Percentiles rank a stretch among this genome's conserved stretches.
phyloP scores from a whole-genome alignment of 1,284 basidiomycete species.

The Austroboletus novae-zelandiae region DNA sequence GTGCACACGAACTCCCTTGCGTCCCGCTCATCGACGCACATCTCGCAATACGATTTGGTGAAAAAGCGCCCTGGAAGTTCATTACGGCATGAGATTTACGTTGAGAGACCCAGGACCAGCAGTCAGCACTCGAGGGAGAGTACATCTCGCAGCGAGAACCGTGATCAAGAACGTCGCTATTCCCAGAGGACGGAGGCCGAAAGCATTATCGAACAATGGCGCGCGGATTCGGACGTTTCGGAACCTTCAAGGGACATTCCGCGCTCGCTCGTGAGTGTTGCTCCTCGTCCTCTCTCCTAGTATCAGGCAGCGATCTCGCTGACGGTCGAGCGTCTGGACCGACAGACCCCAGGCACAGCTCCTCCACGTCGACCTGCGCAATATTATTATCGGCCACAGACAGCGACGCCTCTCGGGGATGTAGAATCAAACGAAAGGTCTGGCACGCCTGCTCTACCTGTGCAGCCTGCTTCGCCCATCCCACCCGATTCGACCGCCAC shows the following conservation, averaged over 20 bases:
- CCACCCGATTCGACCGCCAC: constrained; percentile 8
- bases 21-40: constrained; percentile 28
- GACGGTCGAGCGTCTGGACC: background rate
- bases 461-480: constrained; percentile 1
- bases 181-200: constrained; percentile 28
- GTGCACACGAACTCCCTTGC: constrained; percentile 19
- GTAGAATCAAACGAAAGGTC: constrained; percentile 9
- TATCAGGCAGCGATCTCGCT: background rate
- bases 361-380: constrained; percentile 11
- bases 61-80: constrained; percentile 25
- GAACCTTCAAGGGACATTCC: constrained; percentile 15
- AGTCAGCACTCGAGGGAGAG: constrained; percentile 23
- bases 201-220: constrained; percentile 29
- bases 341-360: constrained; percentile 17
- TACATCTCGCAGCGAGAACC: constrained; percentile 15
- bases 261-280: constrained; percentile 20
- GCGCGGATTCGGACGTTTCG: constrained; percentile 23
- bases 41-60: constrained; percentile 34
- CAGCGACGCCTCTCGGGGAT: constrained; percentile 17
- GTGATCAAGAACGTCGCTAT: constrained; percentile 10
- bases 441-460: constrained; percentile 14
- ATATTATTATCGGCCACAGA: constrained; percentile 20
- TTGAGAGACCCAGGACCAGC: constrained; percentile 20
- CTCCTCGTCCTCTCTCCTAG: background rate
- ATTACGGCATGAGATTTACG: constrained; percentile 26